Percentiles rank a stretch among this genome's conserved stretches.
These are phyloP conservation scores for Ustilago trichophora DNA, from an alignment of 1,284 basidiomycete species.

Conservation along the genomic window DNA sequence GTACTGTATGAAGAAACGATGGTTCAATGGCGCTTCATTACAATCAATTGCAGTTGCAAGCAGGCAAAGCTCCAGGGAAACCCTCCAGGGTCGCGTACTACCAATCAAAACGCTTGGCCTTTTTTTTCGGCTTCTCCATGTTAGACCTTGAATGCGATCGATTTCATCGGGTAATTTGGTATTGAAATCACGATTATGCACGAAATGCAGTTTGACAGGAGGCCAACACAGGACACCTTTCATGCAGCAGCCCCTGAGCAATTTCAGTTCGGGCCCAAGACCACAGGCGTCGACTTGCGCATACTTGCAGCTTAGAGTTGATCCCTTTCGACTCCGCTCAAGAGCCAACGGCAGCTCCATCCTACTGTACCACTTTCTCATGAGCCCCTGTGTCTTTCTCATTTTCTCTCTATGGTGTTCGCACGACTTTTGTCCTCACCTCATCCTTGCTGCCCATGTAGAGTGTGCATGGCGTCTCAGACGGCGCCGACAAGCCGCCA, in stretches of 20 bases:
- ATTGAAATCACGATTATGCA: conserved; percentile 24
- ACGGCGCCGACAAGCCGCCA: no score
- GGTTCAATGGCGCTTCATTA: no score
- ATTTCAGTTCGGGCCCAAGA: background rate
- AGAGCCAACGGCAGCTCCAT: background rate
- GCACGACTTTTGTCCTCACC: background rate
- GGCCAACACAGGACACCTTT: background rate
- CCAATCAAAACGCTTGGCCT: no score
- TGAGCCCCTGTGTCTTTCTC: conserved; percentile 14
- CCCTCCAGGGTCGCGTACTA: no score
- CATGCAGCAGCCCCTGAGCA: conserved; percentile 15
- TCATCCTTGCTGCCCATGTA: background rate
- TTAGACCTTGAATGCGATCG: background rate
- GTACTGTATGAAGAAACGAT: no score
- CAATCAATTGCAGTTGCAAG: no score
- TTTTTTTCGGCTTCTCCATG: background rate
- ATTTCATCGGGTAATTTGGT: background rate
- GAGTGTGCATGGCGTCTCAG: no score
- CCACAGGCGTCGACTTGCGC: conserved; percentile 1
- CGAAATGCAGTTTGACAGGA: conserved; percentile 20
- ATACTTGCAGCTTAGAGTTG: conserved; percentile 15
- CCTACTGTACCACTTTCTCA: conserved; percentile 4
- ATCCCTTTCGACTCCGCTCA: conserved; percentile 17
- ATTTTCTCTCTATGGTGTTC: background rate
- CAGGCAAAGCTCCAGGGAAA: no score